phyloP scores from a whole-genome alignment of 78 protist genomes.

The Dictyostelium intermedium region DNA sequence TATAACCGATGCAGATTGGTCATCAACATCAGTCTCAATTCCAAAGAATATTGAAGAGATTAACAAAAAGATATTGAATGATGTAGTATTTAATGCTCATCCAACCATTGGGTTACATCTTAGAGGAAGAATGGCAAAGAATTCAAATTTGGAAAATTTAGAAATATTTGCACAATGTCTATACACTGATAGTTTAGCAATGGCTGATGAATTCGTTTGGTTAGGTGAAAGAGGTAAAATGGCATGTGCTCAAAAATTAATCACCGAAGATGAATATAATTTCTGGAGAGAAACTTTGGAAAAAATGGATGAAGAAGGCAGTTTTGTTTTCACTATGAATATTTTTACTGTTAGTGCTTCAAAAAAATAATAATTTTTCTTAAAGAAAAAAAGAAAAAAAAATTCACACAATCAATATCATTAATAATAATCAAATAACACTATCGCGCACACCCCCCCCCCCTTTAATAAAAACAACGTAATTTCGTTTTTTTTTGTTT shows the following conservation, averaged over 20 bases:
- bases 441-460: too few species aligned
- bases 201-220: constrained; percentile 70
- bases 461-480: too few species aligned
- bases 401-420: background rate
- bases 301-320: constrained; percentile 42
- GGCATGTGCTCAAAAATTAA: constrained; percentile 44
- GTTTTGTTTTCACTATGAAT: constrained; percentile 73
- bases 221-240: constrained; percentile 71
- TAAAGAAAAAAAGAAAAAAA: background rate
- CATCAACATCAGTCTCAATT: constrained; percentile 27
- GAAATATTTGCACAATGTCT: constrained; percentile 70
- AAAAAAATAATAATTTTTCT: constrained; percentile 6
- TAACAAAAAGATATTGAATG: constrained; percentile 26
- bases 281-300: constrained; percentile 61
- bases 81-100: constrained; percentile 44
- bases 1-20: constrained; percentile 63
- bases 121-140: constrained; percentile 28
- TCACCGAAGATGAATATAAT: constrained; percentile 59
- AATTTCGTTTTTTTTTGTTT: too few species aligned
- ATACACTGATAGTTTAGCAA: constrained; percentile 41
- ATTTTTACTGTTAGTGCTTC: constrained; percentile 60
- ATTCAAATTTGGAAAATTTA: background rate
- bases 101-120: constrained; percentile 42
- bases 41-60: constrained; percentile 36
- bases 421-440: too few species aligned